phyloP scores from a whole-genome alignment of 2,329 filamentous ascomycete genomes.

The Dothideomycetes sp. region DNA sequence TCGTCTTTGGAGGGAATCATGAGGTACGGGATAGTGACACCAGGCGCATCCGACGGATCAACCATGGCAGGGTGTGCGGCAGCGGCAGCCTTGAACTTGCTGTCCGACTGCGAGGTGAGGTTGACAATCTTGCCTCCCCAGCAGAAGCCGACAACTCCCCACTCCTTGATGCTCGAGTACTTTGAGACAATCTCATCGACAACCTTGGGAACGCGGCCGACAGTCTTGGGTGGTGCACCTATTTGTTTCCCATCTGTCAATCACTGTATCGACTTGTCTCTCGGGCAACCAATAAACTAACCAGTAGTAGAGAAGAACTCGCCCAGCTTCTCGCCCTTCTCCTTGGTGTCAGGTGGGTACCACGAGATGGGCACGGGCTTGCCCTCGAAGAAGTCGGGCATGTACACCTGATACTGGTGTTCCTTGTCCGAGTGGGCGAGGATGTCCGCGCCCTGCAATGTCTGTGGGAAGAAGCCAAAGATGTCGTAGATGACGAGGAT shows the following conservation, averaged over 20 bases:
- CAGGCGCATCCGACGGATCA: constrained; percentile 44
- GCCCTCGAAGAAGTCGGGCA: constrained; percentile 85
- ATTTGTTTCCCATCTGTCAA: too few species aligned
- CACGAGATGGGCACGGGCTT: constrained; percentile 52
- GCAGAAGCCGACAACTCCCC: constrained; percentile 52
- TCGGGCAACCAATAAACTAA: too few species aligned
- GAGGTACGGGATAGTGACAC: constrained; percentile 44
- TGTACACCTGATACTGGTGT: constrained; percentile 71
- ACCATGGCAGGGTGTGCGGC: constrained; percentile 51
- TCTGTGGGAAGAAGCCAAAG: constrained; percentile 53
- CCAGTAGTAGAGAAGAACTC: constrained; percentile 47
- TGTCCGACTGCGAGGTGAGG: constrained; percentile 38
- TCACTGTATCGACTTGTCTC: too few species aligned
- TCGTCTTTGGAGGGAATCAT: constrained; percentile 49
- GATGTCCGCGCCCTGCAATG: constrained; percentile 52
- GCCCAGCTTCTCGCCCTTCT: constrained; percentile 49
- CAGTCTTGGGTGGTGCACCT: constrained; percentile 46
- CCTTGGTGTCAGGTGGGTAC: constrained; percentile 46
- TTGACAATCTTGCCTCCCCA: constrained; percentile 41
- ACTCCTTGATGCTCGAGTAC: constrained; percentile 37
- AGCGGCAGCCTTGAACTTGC: constrained; percentile 46
- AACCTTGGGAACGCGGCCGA: constrained; percentile 44
- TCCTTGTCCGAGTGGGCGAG: constrained; percentile 52
- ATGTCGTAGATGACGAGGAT: constrained; percentile 52
- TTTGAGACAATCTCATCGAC: constrained; percentile 42